Base-by-base conservation (phyloP, 176 grass and related monocot species). In the Musa troglodytarum region DNA sequence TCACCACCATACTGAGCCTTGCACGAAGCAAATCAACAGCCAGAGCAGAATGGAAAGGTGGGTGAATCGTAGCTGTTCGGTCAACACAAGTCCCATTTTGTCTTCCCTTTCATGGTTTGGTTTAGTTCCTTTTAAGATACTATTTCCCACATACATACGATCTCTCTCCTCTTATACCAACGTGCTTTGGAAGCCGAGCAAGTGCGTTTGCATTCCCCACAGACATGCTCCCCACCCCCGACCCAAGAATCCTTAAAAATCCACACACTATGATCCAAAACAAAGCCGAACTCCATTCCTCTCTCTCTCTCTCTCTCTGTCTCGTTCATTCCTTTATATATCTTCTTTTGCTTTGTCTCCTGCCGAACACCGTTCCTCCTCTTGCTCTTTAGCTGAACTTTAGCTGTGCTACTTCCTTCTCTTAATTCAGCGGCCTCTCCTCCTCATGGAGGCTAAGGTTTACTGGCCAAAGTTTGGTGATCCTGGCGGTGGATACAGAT, bases 141-240 rank as follows among this genome's bases (percentile, higher is more conserved):
- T 43, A 6, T 43, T 43, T 43, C 34, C 34, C 34, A 57, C 14
- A 61, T 61, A 61, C 15, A 61, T 61, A 19, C 21, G 2, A n/a
- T 59, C 13, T 61, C 81, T 29, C 49, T 63, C 73, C 80, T 34
- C 29, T 34, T 34, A 3, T 43, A 43, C 81, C 74, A 69, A 80
- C 23, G 56, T 56, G 77, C 83, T 68, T 81, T 72, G 85, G 62
- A 65, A 68, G 78, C 71, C 78, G 85, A 71, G 83, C 73, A 55
- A 56, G 78, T 78, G 75, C 83, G 66, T 81, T 75, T 76, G 81
- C 59, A 65, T 81, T 86, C 74, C 78, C 86, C 80, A 76, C 50
- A 75, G 67, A 79, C 85, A 81, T 83, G 83, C 85, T 59, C 79
- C 65, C 86, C 81, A 79, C 80, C 17, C 84, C 69, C 54, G 8